A percentile compares a stretch with the other conserved stretches of the same genome.
These are phyloP conservation scores for Auxenochlorella pyrenoidosa DNA, from an alignment of 139 green algal species.

Conservation along the genomic window DNA sequence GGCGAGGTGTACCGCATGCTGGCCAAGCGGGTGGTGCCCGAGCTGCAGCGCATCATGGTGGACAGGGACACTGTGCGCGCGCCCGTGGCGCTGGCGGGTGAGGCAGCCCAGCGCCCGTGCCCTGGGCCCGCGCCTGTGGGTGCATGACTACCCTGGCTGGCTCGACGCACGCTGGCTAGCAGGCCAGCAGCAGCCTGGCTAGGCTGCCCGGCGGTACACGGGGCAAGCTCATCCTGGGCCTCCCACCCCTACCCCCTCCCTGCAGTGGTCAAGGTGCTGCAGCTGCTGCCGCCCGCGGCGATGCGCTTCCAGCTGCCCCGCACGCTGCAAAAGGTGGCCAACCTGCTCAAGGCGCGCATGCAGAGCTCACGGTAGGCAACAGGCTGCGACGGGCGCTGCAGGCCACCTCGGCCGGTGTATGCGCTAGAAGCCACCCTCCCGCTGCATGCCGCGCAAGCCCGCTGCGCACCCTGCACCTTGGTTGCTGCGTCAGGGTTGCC, in stretches of 20 bases:
- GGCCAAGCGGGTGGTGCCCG: slow-evolving; percentile 60
- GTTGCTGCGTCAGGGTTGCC: no score
- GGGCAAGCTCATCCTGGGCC: no score
- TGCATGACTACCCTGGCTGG: no score
- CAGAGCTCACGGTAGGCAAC: slow-evolving; percentile 67
- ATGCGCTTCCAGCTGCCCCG: slow-evolving; percentile 71
- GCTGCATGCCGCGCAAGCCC: no score
- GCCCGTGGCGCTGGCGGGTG: slow-evolving; percentile 77
- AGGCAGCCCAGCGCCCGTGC: no score
- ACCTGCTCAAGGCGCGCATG: slow-evolving; percentile 69
- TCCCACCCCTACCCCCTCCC: background rate
- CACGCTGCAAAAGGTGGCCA: slow-evolving; percentile 73
- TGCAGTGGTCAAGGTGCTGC: slow-evolving; percentile 80
- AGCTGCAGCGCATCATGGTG: slow-evolving; percentile 67
- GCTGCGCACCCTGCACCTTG: no score
- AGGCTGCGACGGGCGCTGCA: background rate
- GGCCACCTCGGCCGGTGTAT: background rate
- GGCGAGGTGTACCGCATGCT: slow-evolving; percentile 42
- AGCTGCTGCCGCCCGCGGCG: slow-evolving; percentile 74
- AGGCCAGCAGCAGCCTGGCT: no score
- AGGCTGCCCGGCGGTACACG: no score
- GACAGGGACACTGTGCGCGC: slow-evolving; percentile 61
- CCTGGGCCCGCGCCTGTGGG: no score
- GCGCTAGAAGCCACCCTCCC: no score
- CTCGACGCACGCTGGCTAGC: no score